Evolutionary conservation across 2,329 filamentous ascomycete genomes (phyloP), one percentile per base, ranked within the genome.

Genomic region (Pestalotiopsis sp.): DNA sequence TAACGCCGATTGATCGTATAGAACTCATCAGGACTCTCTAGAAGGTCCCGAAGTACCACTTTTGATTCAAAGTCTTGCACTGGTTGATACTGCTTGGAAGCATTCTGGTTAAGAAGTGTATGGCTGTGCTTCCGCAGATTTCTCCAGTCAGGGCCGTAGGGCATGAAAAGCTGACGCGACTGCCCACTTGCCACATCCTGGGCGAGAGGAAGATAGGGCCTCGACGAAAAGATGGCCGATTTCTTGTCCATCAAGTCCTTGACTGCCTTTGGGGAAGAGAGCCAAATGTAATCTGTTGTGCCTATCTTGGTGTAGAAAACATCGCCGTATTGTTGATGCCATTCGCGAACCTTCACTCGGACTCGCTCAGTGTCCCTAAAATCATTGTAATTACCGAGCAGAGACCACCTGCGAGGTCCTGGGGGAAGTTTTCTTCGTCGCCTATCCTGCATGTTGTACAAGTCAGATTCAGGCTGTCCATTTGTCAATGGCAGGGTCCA

Each of bases 311-410:
- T 49, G n/a, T 64, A 39, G 61, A 64, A 64, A 11, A 49, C 17
- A n/a, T 64, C 61, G 36, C 61, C 39, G 17, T 36, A 64, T 49
- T 64, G 5, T 4, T 25, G 31, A 49, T 64, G 39, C 61, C 61
- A 64, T 49, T 64, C 12, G n/a, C 39, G 36, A 2, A 78, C 77
- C 71, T 80, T 64, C 1, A 36, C 17, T 9, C 20, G 61, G 39
- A 64, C 61, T 17, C 49, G n/a, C n/a, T 49, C 25, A 14, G 61
- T 49, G 36, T 64, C 61, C 2, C 11, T 11, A 7, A 64, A 31
- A 20, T 64, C 61, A 17, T 23, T 20, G 17, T 20, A 20, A 27
- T 66, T 57, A 13, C 63, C 63, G 12, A 66, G 11, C 20, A 58
- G 45, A 12, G 63, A 25, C 63, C 2, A 38, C 2, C 63, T 25